A percentile compares a stretch with the other conserved stretches of the same genome.
Conservation (phyloP, 805 yeast species). For the Saturnispora ahearnii region DNA sequence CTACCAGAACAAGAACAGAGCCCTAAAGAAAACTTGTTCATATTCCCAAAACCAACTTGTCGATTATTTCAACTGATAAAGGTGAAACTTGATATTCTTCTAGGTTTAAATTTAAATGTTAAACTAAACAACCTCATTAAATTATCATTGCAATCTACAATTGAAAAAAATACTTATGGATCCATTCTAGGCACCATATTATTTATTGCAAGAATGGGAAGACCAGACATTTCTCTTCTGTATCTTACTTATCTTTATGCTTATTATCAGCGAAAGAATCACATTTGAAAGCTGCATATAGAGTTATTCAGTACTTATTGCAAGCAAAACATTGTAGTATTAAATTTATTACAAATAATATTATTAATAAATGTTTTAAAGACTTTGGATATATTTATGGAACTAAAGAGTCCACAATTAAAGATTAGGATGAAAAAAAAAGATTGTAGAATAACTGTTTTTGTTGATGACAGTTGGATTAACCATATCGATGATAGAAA, state of each 20-base stretch:
- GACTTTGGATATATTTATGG: background rate
- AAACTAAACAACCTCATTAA: background rate
- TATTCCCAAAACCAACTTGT: background rate
- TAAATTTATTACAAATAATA: background rate
- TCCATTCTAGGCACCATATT: background rate
- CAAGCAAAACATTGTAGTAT: background rate
- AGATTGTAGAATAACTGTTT: background rate
- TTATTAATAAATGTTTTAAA: background rate
- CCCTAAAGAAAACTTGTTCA: background rate
- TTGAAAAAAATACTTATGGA: background rate
- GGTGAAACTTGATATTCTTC: background rate
- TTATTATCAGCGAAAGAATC: background rate
- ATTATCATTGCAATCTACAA: background rate
- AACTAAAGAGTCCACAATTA: background rate
- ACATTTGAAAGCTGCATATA: background rate
- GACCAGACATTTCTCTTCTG: background rate
- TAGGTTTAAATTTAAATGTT: too few relatives aligned
- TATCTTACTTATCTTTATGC: background rate
- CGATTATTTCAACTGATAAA: background rate
- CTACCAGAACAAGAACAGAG: background rate
- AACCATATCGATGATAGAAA: background rate
- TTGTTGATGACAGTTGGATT: background rate
- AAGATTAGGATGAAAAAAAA: background rate
- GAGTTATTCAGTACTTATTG: background rate
- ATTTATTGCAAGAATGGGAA: background rate